Evolutionary conservation across 108 stramenopile genomes (phyloP).

Genomic region (Skeletonema marinoi): DNA sequence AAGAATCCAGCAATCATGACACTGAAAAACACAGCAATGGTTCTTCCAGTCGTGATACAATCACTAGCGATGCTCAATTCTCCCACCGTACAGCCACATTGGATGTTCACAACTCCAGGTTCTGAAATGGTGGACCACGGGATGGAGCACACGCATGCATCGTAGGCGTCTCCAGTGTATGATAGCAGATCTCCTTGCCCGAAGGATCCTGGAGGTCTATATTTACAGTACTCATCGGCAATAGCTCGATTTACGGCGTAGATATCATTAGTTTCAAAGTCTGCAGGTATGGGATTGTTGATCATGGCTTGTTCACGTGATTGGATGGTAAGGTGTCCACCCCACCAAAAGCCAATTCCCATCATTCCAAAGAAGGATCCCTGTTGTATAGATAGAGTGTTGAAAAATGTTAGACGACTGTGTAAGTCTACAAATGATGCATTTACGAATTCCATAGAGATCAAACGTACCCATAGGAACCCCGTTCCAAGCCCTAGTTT

Average conservation of each 20-base stretch:
- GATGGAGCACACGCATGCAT: slow-evolving; percentile 29
- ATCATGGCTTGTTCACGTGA: slow-evolving; percentile 26
- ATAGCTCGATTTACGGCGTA: slow-evolving; percentile 7
- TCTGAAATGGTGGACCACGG: slow-evolving; percentile 13
- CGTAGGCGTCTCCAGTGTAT: slow-evolving; percentile 24
- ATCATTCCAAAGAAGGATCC: slow-evolving; percentile 39
- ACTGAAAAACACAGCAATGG: slow-evolving; percentile 39
- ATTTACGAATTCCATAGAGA: too few species aligned
- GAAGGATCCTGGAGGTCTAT: slow-evolving; percentile 18
- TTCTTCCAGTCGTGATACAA: slow-evolving; percentile 30
- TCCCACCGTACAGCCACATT: slow-evolving; percentile 25
- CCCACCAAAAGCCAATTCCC: slow-evolving; percentile 42
- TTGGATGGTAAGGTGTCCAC: slow-evolving; percentile 20
- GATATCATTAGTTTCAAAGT: slow-evolving; percentile 24
- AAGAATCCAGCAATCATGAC: slow-evolving; percentile 35
- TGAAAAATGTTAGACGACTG: background rate
- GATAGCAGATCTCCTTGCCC: background rate
- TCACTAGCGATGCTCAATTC: slow-evolving; percentile 18
- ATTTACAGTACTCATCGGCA: slow-evolving; percentile 9
- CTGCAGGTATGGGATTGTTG: slow-evolving; percentile 30
- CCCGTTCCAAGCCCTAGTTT: slow-evolving; percentile 31
- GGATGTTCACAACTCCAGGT: slow-evolving; percentile 7
- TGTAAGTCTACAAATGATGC: too few species aligned
- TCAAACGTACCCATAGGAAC: slow-evolving; percentile 10
- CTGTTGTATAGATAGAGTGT: background rate